Evolutionary conservation across 1,139 yeast genomes (phyloP).

Genomic region (Yamadazyma friedrichii): DNA sequence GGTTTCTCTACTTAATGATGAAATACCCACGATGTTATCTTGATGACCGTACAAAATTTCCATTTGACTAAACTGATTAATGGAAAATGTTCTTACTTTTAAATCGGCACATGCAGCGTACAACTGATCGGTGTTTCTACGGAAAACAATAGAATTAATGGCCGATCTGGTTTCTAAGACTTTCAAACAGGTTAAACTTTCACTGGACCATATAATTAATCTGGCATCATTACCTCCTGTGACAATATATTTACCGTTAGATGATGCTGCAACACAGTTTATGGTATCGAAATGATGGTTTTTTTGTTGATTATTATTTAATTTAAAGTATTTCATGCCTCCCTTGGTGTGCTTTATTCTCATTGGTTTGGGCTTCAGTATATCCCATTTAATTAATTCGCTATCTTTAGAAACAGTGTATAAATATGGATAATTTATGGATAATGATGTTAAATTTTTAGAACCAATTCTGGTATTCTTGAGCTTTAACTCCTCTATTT

Average conservation of each 20-base stretch:
- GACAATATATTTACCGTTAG: conserved; percentile 83
- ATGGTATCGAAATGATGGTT: conserved; percentile 78
- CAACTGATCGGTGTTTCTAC: conserved; percentile 78
- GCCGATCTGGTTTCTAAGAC: conserved; percentile 76
- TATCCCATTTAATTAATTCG: conserved; percentile 75
- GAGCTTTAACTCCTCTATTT: conserved; percentile 39
- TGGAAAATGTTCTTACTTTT: conserved; percentile 81
- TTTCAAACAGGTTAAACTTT: conserved; percentile 69
- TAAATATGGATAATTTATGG: conserved; percentile 56
- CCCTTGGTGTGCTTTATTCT: conserved; percentile 67
- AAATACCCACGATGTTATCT: conserved; percentile 77
- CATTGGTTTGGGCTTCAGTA: conserved; percentile 47
- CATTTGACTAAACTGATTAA: conserved; percentile 83
- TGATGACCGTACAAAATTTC: conserved; percentile 95
- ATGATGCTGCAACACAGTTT: conserved; percentile 75
- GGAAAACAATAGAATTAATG: conserved; percentile 71
- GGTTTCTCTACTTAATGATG: conserved; percentile 79
- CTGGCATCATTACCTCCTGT: conserved; percentile 88
- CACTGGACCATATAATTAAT: conserved; percentile 82
- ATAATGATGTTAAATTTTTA: conserved; percentile 53
- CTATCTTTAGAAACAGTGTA: conserved; percentile 85
- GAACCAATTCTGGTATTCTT: conserved; percentile 57
- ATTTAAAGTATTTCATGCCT: conserved; percentile 43
- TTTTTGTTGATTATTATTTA: conserved; percentile 39
- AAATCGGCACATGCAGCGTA: conserved; percentile 93